Percentiles rank a stretch among this genome's conserved stretches.
Conservation (phyloP, 2,329 filamentous ascomycete genomes). For the Xylaria arbuscula region DNA sequence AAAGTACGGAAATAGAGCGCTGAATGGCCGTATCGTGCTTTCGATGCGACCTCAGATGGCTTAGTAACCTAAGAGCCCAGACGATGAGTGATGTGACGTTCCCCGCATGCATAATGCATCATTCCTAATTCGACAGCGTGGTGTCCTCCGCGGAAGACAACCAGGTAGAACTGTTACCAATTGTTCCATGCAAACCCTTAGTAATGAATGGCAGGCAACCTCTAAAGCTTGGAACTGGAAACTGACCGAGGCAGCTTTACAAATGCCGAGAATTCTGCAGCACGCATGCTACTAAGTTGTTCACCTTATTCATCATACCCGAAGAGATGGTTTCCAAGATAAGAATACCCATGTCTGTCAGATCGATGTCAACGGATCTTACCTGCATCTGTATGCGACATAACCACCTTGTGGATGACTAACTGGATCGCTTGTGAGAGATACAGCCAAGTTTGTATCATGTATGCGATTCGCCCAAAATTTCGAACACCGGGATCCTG, state of each 20-base stretch:
- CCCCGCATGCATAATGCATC: not conserved
- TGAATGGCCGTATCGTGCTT: slow-evolving; percentile 2
- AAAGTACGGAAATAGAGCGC: not conserved
- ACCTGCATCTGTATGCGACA: not conserved
- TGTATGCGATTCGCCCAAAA: no score
- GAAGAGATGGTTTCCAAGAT: not conserved
- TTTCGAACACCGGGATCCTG: not conserved
- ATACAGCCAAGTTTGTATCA: not conserved
- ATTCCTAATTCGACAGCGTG: not conserved
- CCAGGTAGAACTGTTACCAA: not conserved
- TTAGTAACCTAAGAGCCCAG: slow-evolving; percentile 6
- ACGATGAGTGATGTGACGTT: slow-evolving; percentile 15
- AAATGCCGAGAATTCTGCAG: not conserved
- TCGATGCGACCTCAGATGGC: slow-evolving; percentile 8
- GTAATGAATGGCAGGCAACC: not conserved
- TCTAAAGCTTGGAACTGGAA: not conserved
- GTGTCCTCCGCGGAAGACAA: not conserved
- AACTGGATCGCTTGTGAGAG: not conserved
- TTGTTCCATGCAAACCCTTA: not conserved
- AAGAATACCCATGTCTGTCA: not conserved
- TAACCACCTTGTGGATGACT: not conserved
- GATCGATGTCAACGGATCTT: no score
- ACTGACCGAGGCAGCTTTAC: not conserved
- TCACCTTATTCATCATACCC: not conserved
- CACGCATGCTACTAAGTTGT: not conserved